Evolutionary conservation across 352 stramenopile species (phyloP).

Genomic region (Globisporangium lucens): DNA sequence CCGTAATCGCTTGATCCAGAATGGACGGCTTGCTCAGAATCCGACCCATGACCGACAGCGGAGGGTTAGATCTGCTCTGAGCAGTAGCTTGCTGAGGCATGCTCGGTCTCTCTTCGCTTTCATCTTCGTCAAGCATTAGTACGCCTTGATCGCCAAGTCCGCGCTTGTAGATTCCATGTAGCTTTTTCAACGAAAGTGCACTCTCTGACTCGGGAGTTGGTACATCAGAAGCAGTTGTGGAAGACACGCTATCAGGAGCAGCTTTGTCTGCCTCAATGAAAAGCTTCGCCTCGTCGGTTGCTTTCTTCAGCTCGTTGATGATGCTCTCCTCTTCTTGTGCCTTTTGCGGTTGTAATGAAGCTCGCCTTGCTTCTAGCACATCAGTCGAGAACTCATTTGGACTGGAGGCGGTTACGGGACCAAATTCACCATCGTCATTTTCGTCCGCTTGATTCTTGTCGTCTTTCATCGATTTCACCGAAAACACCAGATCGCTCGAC

Average conservation of each 20-base stretch:
- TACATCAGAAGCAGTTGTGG: neutral
- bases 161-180: slow-evolving; percentile 81
- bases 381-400: neutral
- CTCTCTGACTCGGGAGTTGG: slow-evolving; percentile 13
- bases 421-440: slow-evolving; percentile 42
- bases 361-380: slow-evolving; percentile 19
- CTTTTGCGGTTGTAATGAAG: slow-evolving; percentile 25
- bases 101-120: slow-evolving; percentile 8
- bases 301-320: slow-evolving; percentile 39
- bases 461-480: slow-evolving; percentile 19
- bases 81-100: neutral
- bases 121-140: slow-evolving; percentile 34
- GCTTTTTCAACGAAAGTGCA: slow-evolving; percentile 51
- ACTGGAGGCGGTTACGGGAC: neutral
- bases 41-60: slow-evolving; percentile 38
- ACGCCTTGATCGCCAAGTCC: slow-evolving; percentile 72
- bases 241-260: neutral
- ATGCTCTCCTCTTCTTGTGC: slow-evolving; percentile 35
- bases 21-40: slow-evolving; percentile 41
- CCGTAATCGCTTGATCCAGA: slow-evolving; percentile 35
- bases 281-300: slow-evolving; percentile 36
- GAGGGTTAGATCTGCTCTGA: neutral
- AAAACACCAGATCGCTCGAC: slow-evolving; percentile 34
- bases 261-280: slow-evolving; percentile 1
- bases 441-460: slow-evolving; percentile 2